Percentiles rank a stretch among this genome's conserved stretches.
Evolutionary conservation across 176 grass and related monocot species (phyloP).

Genomic region (Coix lacrymajobi): DNA sequence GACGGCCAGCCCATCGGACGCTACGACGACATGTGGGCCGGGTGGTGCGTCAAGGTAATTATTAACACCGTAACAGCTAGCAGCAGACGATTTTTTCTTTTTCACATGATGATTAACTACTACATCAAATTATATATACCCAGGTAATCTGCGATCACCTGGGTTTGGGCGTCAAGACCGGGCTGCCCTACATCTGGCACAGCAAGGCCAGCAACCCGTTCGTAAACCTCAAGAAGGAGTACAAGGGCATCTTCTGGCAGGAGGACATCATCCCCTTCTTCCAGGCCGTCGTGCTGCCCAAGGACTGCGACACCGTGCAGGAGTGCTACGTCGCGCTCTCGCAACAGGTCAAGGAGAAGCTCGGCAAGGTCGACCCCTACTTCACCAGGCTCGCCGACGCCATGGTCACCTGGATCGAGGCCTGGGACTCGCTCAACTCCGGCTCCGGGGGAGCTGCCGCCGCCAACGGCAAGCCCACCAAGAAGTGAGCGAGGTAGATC

Average conservation of each 20-base stretch:
- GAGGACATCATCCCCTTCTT: conserved; percentile 74
- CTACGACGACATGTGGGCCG: conserved; percentile 76
- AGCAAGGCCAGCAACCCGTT: conserved; percentile 67
- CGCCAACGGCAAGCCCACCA: conserved; percentile 33
- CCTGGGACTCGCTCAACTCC: conserved; percentile 41
- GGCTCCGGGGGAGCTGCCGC: background rate
- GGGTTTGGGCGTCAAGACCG: conserved; percentile 51
- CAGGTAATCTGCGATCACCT: conserved; percentile 65
- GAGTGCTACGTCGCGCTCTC: conserved; percentile 60
- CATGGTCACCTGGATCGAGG: conserved; percentile 24
- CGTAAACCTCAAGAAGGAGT: conserved; percentile 69
- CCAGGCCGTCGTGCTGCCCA: conserved; percentile 33
- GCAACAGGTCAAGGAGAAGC: conserved; percentile 52
- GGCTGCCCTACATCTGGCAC: conserved; percentile 65
- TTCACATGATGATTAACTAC: too few species aligned
- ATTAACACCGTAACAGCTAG: too few species aligned
- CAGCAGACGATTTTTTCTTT: too few species aligned
- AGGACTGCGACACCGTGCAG: conserved; percentile 56
- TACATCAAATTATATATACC: too few species aligned
- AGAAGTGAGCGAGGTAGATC: conserved; percentile 21
- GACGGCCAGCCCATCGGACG: conserved; percentile 69
- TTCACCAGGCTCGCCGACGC: conserved; percentile 19
- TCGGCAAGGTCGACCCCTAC: conserved; percentile 21
- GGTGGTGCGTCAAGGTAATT: conserved; percentile 73
- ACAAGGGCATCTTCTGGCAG: conserved; percentile 65